Evolutionary conservation across 129 eudicot genomes (phyloP).

Genomic region (Rutidosis leptorrhynchoides): DNA sequence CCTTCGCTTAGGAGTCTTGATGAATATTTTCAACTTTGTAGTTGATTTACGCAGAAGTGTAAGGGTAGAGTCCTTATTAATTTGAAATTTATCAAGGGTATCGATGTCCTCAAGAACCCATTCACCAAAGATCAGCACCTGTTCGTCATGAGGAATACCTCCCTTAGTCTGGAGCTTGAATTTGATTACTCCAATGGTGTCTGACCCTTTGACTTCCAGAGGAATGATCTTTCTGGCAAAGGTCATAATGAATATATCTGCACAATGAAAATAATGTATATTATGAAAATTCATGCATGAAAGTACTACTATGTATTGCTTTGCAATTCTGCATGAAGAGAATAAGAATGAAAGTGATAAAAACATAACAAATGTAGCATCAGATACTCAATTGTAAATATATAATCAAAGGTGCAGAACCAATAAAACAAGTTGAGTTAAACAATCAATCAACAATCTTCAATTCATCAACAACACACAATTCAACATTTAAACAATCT

Average conservation of each 20-base stretch:
- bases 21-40: background rate
- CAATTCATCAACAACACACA: background rate
- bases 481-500: background rate
- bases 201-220: conserved; percentile 1
- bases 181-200: background rate
- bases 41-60: conserved; percentile 1
- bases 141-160: background rate
- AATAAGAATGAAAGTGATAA: too few species aligned
- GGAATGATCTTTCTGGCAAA: background rate
- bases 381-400: background rate
- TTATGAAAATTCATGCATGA: background rate
- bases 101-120: background rate
- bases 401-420: too few species aligned
- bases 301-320: too few species aligned
- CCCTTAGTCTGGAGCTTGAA: background rate
- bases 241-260: background rate
- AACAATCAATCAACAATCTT: background rate
- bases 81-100: background rate
- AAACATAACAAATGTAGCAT: background rate
- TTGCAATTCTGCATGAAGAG: too few species aligned
- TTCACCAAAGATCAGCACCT: background rate
- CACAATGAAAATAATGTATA: background rate
- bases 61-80: background rate
- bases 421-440: too few species aligned
- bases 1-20: background rate